These are phyloP conservation scores for Pleodorina starrii DNA, from an alignment of 139 green algal genomes.

Conservation along the genomic window DNA sequence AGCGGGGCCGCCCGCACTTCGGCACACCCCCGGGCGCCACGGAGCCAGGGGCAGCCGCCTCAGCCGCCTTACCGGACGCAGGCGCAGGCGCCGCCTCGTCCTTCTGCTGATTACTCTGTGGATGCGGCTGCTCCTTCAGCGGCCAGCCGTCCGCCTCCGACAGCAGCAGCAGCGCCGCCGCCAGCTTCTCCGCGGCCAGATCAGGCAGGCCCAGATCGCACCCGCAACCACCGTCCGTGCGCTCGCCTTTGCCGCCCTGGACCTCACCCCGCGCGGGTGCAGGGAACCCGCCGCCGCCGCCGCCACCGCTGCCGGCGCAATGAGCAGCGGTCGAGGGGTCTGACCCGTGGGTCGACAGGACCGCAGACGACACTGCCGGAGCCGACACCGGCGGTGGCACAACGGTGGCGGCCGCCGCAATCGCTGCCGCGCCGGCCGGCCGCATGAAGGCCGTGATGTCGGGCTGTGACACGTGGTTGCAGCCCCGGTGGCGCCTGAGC, in stretches of 20 bases:
- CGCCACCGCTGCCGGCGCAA: neutral
- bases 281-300: neutral
- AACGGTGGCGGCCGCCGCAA: neutral
- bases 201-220: constrained; percentile 5
- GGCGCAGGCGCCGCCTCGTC: no score
- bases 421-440: neutral
- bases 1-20: neutral
- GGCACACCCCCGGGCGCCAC: neutral
- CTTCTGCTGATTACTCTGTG: no score
- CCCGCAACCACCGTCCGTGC: neutral
- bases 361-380: neutral
- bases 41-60: neutral
- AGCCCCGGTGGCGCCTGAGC: neutral
- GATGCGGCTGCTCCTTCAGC: neutral
- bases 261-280: neutral
- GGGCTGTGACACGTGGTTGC: neutral
- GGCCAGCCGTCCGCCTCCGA: neutral
- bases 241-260: neutral
- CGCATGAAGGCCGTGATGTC: constrained; percentile 24
- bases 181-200: constrained; percentile 44
- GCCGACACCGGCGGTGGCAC: neutral
- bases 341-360: neutral
- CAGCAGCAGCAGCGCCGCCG: constrained; percentile 24
- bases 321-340: neutral
- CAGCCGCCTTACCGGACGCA: no score